Percentiles rank a stretch among this genome's conserved stretches.
phyloP scores from a whole-genome alignment of 441 rosid genomes.

The Dalechampia spathulata region DNA sequence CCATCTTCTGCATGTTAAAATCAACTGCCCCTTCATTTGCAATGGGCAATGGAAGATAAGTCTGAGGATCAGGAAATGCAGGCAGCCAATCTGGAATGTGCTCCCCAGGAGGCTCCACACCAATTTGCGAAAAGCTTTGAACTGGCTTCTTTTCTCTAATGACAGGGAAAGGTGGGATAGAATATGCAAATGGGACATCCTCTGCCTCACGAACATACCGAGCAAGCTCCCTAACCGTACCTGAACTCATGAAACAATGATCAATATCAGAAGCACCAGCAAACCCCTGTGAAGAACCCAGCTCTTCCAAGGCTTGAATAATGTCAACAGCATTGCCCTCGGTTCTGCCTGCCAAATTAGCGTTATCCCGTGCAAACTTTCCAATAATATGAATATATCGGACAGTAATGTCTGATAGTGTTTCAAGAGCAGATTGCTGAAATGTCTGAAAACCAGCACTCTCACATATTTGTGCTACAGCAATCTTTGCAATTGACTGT shows the following conservation, averaged over 20 bases:
- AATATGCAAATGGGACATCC: slow-evolving; percentile 54
- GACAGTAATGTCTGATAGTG: slow-evolving; percentile 47
- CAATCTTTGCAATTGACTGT: slow-evolving; percentile 53
- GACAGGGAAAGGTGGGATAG: slow-evolving; percentile 59
- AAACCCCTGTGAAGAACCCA: slow-evolving; percentile 55
- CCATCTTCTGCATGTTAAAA: slow-evolving; percentile 24
- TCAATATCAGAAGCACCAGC: slow-evolving; percentile 55
- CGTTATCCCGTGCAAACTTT: slow-evolving; percentile 42
- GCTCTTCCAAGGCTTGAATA: slow-evolving; percentile 67
- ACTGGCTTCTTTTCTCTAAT: slow-evolving; percentile 40
- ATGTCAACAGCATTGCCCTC: slow-evolving; percentile 62
- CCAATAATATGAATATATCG: slow-evolving; percentile 49
- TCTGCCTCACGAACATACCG: slow-evolving; percentile 50
- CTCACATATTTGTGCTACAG: slow-evolving; percentile 70
- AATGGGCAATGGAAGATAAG: slow-evolving; percentile 23
- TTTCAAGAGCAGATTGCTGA: slow-evolving; percentile 75
- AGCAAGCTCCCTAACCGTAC: slow-evolving; percentile 52
- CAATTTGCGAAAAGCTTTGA: slow-evolving; percentile 45
- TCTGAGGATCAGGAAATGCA: slow-evolving; percentile 53
- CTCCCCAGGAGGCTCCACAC: slow-evolving; percentile 57
- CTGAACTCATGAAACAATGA: slow-evolving; percentile 57
- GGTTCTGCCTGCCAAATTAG: slow-evolving; percentile 63
- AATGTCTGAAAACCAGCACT: slow-evolving; percentile 65
- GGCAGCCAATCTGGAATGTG: slow-evolving; percentile 91
- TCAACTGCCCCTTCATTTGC: slow-evolving; percentile 27